Evolutionary conservation across 2,329 filamentous ascomycete genomes (phyloP).

Genomic region (Coniella lustricola): DNA sequence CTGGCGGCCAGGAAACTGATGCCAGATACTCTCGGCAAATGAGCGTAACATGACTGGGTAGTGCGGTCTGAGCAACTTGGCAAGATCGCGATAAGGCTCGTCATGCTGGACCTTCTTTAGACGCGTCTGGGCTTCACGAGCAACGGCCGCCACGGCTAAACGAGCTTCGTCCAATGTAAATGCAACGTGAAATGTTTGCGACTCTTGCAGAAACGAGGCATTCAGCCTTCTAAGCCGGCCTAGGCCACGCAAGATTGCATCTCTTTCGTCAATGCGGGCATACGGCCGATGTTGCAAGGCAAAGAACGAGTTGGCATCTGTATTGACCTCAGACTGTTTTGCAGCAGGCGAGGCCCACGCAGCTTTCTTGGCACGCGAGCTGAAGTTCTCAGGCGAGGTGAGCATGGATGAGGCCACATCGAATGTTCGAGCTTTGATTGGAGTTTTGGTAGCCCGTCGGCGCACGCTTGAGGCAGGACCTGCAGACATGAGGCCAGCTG

Average conservation of each 20-base stretch:
- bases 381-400: conserved; percentile 14
- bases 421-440: conserved; percentile 22
- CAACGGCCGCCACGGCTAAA: conserved; percentile 2
- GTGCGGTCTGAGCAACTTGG: conserved; percentile 14
- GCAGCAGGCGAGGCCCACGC: conserved; percentile 17
- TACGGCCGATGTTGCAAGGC: conserved; percentile 21
- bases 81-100: conserved; percentile 16
- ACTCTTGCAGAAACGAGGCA: conserved; percentile 3
- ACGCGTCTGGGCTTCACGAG: conserved; percentile 8
- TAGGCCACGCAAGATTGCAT: conserved; percentile 16
- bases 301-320: conserved; percentile 6
- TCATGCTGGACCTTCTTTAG: conserved; percentile 7
- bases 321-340: neutral
- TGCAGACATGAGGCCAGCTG: neutral
- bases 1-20: conserved; percentile 20
- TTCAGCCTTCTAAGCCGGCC: conserved; percentile 13
- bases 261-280: conserved; percentile 14
- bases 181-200: conserved; percentile 36
- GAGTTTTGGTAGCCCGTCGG: neutral
- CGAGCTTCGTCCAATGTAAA: conserved; percentile 34
- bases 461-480: neutral
- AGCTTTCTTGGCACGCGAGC: conserved; percentile 13
- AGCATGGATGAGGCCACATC: neutral
- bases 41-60: neutral
- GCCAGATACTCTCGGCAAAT: neutral